Base-by-base conservation (phyloP, 352 stramenopile species). In the Nothophytophthora sp. region DNA sequence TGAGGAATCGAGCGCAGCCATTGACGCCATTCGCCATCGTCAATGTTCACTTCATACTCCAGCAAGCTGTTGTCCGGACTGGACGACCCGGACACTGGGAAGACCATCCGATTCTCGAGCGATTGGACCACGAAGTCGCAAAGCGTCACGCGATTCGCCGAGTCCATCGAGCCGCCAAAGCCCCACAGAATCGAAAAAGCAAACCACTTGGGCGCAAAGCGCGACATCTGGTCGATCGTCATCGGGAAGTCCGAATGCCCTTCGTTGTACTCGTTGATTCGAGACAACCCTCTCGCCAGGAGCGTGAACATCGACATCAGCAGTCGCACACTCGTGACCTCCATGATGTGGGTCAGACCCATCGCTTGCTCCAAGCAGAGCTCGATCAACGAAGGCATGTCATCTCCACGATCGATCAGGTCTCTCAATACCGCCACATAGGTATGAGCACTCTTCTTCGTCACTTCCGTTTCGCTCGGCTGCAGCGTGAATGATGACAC, bases 191-290 rank as follows among this genome's bases (percentile, higher is more conserved):
- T 78, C 15, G 95, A 96, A 58, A 99, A 98, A n/a, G 99, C 69
- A 42, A 99, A 75, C 96, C 97, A 99, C 30, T 98, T 97, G 13
- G 94, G 86, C 6, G 97, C 82, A 74, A 99, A 99, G 30, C 86
- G 82, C 28, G 92, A 77, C 63, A 99, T 94, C 67, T 99, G 96
- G n/a, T 98, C 96, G 30, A 86, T 81, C 1, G 78, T 83, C 92
- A 99, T 98, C 0, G 96, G 97, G 56, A 99, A 99, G 53, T 99
- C 97, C 1, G 92, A 91, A 59, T 99, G 97, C 35, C 92, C 95
- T 73, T 99, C 97, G 63, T 99, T 99, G 73, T 99, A 99, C 65
- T 99, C 97, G 42, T 97, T 89, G 20, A 98, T 96, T 27, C 97
- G 72, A 25, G 76, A 85, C 38, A 99, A 82, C 6, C 97, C 97